A percentile compares a stretch with the other conserved stretches of the same genome.
Evolutionary conservation across 768 basidiomycete genomes (phyloP).

Genomic region (Guyanaporus albipodus): DNA sequence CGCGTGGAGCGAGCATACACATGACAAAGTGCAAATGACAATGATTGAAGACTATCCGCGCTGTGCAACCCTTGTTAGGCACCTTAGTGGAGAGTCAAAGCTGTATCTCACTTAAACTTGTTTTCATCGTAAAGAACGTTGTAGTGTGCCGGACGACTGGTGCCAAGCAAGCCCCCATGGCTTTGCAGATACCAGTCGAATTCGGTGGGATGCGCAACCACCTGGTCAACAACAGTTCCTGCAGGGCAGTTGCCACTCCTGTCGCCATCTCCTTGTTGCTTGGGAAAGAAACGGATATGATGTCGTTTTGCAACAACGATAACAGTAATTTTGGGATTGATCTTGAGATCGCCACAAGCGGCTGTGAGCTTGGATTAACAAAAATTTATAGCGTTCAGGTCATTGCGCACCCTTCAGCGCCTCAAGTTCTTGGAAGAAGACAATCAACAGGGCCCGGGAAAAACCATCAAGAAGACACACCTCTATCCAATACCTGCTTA

Average conservation of each 20-base stretch:
- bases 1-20: slow-evolving; percentile 78
- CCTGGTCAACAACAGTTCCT: slow-evolving; percentile 73
- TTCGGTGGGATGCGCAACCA: slow-evolving; percentile 65
- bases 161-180: slow-evolving; percentile 75
- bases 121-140: slow-evolving; percentile 47
- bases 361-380: slow-evolving; percentile 35
- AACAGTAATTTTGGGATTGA: slow-evolving; percentile 66
- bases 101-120: slow-evolving; percentile 45
- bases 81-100: background rate
- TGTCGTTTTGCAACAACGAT: slow-evolving; percentile 71
- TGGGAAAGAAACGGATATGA: slow-evolving; percentile 52
- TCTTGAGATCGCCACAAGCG: slow-evolving; percentile 56
- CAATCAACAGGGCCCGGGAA: background rate
- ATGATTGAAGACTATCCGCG: slow-evolving; percentile 62
- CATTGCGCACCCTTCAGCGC: slow-evolving; percentile 48
- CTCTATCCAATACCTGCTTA: slow-evolving; percentile 45
- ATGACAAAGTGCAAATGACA: slow-evolving; percentile 75
- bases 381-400: background rate
- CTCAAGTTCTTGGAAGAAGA: slow-evolving; percentile 47
- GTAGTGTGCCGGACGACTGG: slow-evolving; percentile 65
- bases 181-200: slow-evolving; percentile 78
- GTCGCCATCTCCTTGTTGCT: slow-evolving; percentile 44
- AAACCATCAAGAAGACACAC: slow-evolving; percentile 33
- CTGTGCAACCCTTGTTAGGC: slow-evolving; percentile 31
- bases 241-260: slow-evolving; percentile 70